These are phyloP conservation scores for Termitomyces eurrhizus DNA, from an alignment of 768 basidiomycete species.

Conservation along the genomic window DNA sequence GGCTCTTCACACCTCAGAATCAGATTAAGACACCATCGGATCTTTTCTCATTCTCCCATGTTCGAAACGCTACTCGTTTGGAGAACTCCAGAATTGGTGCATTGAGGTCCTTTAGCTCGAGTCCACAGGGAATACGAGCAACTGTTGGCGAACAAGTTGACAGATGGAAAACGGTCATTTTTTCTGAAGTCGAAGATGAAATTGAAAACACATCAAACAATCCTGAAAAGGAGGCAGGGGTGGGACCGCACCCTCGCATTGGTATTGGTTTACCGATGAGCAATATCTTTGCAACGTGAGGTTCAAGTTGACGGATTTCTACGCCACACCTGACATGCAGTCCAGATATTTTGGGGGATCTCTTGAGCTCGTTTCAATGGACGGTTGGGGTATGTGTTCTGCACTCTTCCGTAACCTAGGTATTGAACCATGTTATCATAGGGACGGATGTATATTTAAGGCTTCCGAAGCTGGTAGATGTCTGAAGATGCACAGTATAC, in stretches of 20 bases:
- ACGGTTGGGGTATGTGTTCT: constrained; percentile 70
- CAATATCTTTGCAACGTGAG: constrained; percentile 80
- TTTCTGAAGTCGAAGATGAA: constrained; percentile 18
- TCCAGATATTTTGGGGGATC: constrained; percentile 80
- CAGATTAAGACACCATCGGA: constrained; percentile 63
- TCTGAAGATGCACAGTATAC: not conserved
- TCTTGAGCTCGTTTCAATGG: constrained; percentile 71
- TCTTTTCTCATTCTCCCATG: constrained; percentile 86
- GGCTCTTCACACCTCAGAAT: constrained; percentile 47
- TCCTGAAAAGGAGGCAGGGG: constrained; percentile 40
- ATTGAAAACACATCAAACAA: constrained; percentile 23
- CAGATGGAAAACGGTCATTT: constrained; percentile 34
- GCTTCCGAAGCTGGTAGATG: constrained; percentile 71
- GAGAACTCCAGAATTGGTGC: constrained; percentile 65
- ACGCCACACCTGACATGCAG: not conserved
- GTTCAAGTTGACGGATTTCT: not conserved
- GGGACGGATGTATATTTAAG: constrained; percentile 83
- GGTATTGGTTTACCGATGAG: constrained; percentile 89
- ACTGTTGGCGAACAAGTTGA: constrained; percentile 79
- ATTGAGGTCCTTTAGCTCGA: constrained; percentile 57
- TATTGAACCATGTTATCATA: constrained; percentile 22
- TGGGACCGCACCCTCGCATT: constrained; percentile 57
- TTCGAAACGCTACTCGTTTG: constrained; percentile 70
- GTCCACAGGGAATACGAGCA: constrained; percentile 61
- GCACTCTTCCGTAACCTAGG: not conserved